These are phyloP conservation scores for Fragaria ananassa DNA, from an alignment of 306 rosid species.

Conservation along the genomic window DNA sequence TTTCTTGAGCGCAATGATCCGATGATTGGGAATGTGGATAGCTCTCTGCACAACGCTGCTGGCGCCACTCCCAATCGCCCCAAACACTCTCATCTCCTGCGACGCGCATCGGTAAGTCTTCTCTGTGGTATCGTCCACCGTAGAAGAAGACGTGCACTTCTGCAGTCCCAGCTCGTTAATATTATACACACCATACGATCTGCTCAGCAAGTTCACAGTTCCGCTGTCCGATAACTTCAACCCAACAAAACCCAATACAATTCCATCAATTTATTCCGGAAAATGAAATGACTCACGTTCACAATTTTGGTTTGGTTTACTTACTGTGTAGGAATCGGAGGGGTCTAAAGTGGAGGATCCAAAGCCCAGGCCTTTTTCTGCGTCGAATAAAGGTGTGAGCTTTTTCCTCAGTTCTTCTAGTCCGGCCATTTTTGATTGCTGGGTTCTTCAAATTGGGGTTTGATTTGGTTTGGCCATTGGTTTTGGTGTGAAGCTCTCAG, in stretches of 20 bases:
- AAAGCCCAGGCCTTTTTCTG: conserved; percentile 75
- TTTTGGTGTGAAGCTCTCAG: not conserved
- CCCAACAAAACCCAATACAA: conserved; percentile 12
- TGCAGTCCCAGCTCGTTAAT: conserved; percentile 91
- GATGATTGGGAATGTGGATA: conserved; percentile 80
- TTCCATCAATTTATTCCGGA: not conserved
- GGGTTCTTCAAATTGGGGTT: not conserved
- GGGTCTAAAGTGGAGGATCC: conserved; percentile 57
- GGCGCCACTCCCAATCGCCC: conserved; percentile 96
- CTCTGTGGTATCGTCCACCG: conserved; percentile 44
- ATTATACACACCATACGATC: conserved; percentile 88
- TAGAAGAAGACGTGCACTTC: conserved; percentile 61
- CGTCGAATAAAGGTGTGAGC: conserved; percentile 67
- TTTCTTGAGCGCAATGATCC: conserved; percentile 83
- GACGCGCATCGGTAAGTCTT: conserved; percentile 77
- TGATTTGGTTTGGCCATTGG: not conserved
- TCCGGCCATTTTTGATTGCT: conserved; percentile 56
- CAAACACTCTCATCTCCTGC: conserved; percentile 84
- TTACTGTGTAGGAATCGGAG: conserved; percentile 78
- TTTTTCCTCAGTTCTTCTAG: conserved; percentile 84
- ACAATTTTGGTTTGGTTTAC: not conserved
- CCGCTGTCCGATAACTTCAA: conserved; percentile 83
- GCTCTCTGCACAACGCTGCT: conserved; percentile 98
- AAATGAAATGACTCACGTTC: not conserved
- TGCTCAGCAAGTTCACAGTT: conserved; percentile 81